Conservation (phyloP, 2,329 filamentous ascomycete genomes). For the Immersiporthe knoxdaviesiana region DNA sequence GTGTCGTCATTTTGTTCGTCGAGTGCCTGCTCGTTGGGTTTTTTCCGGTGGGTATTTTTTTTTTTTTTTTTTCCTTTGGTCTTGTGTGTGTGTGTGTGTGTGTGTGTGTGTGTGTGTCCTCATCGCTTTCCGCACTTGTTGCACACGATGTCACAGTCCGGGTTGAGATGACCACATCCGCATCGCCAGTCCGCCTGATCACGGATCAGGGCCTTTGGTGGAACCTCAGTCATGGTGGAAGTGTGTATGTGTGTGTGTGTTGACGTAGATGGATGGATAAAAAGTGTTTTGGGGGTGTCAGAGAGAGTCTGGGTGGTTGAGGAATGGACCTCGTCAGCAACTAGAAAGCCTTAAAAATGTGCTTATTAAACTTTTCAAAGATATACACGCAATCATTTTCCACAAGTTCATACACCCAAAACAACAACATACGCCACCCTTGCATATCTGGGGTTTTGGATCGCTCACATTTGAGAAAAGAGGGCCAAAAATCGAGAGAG, state of each 20-base stretch:
- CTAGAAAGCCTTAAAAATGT: not conserved
- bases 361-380: not conserved
- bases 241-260: not conserved
- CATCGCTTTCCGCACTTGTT: constrained; percentile 26
- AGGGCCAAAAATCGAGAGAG: not conserved
- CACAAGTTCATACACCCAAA: not conserved
- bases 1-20: constrained; percentile 6
- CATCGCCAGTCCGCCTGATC: constrained; percentile 27
- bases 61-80: not conserved
- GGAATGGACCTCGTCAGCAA: constrained; percentile 3
- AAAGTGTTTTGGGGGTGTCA: no score
- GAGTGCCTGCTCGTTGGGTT: not conserved
- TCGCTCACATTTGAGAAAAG: not conserved
- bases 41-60: not conserved
- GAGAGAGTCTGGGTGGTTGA: no score
- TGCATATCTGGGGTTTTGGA: not conserved
- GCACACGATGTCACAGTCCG: constrained; percentile 26
- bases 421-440: not conserved
- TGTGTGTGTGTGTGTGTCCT: not conserved
- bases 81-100: no score
- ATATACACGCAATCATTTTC: not conserved
- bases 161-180: constrained; percentile 26
- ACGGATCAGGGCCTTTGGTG: constrained; percentile 25
- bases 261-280: not conserved
- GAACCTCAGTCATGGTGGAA: constrained; percentile 22